These are phyloP conservation scores for Metarhizium album DNA, from an alignment of 2,329 filamentous ascomycete genomes.

Conservation along the genomic window DNA sequence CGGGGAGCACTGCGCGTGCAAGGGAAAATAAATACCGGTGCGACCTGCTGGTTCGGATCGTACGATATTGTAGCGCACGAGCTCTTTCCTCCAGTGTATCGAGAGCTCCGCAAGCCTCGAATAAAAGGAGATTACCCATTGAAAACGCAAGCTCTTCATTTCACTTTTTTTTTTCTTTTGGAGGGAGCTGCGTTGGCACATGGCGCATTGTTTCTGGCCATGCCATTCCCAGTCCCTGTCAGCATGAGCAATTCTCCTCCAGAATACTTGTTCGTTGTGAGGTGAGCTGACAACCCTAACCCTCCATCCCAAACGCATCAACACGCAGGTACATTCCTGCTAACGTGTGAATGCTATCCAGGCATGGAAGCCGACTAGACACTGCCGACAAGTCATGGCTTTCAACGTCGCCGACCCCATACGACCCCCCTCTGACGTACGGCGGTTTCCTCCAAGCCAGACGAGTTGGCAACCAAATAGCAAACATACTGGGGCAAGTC, in stretches of 20 bases:
- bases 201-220: not conserved
- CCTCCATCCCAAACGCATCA: not conserved
- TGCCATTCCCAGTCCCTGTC: not conserved
- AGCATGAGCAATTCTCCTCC: slow-evolving; percentile 17
- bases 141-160: too few relatives aligned
- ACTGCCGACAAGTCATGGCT: slow-evolving; percentile 94
- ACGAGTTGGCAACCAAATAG: slow-evolving; percentile 72
- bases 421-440: slow-evolving; percentile 91
- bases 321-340: not conserved
- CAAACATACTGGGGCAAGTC: slow-evolving; percentile 51
- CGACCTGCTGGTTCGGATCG: not conserved
- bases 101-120: not conserved
- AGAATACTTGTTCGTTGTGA: slow-evolving; percentile 32
- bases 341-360: slow-evolving; percentile 16
- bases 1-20: not conserved
- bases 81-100: not conserved
- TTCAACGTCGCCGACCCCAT: slow-evolving; percentile 81
- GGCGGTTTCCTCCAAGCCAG: slow-evolving; percentile 85
- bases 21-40: not conserved
- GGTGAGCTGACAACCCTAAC: slow-evolving; percentile 17
- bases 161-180: not conserved
- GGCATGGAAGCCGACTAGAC: slow-evolving; percentile 89
- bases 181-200: not conserved
- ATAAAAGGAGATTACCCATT: not conserved
- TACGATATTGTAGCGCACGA: not conserved